Base-by-base conservation (phyloP, 192 early-diverging fungal species). In the Coemansia sp. region DNA sequence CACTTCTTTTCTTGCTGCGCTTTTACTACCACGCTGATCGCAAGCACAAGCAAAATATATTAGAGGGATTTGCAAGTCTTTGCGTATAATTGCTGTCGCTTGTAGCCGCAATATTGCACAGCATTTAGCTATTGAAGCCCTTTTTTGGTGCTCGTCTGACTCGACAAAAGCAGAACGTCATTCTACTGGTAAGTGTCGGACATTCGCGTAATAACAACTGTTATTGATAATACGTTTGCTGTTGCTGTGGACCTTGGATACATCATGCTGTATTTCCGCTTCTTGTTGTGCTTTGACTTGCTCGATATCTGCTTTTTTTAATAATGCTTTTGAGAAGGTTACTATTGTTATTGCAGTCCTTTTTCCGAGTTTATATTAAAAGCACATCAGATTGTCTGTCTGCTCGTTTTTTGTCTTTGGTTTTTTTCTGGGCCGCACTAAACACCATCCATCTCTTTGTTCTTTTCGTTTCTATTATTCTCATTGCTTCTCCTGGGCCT, bases 381-480 rank as follows among this genome's bases (percentile, higher is more conserved):
- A 9, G 39, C 39, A 59, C 14, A 5, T 22, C 9, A 38, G 12
- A 59, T 59, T 41, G 57, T 41, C 39, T 59, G 10, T 40, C 41
- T 45, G 38, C 13, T 32, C 32, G 32, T 32, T 32, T 32, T 39
- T 20, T 59, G 13, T 38, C 57, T 14, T 38, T 37, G 22, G 2
- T 3, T 7, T 38, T 38, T 64, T 49, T 51, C 46, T 48, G 43
- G 46, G 12, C 14, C 48, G 39, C 43, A 16, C 14, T 53, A 17
- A 14, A 9, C 25, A 51, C 48, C 14, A 50, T 64, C 9, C 14
- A 64, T 40, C 46, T 25, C 45, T 64, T 51, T 38, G 37, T 64
- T 46, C 63, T 37, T 63, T 48, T 45, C 22, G 13, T 14, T n/a
- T 50, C 45, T 13, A 63, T 63, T 64, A 39, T 64, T 64, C 12